These are phyloP conservation scores for Nicotiana sylvestris DNA, from an alignment of 257 asterid genomes.

Conservation along the genomic window DNA sequence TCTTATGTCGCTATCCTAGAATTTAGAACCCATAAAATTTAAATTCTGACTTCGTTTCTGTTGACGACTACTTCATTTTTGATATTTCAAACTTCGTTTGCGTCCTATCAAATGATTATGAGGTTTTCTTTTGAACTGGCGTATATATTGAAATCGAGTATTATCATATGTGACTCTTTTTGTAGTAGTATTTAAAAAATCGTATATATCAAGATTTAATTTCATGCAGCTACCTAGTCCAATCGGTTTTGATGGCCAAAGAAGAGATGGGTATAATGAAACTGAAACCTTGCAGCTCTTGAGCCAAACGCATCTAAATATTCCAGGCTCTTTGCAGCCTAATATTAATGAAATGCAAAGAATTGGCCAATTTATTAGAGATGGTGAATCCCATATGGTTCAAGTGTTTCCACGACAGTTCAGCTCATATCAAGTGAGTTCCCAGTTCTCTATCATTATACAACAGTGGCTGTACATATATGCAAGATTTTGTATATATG, in stretches of 20 bases:
- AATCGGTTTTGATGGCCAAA: conserved; percentile 19
- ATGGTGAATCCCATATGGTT: conserved; percentile 33
- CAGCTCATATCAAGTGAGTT: conserved; percentile 36
- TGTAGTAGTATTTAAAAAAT: neutral
- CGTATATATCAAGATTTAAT: neutral
- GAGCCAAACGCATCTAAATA: conserved; percentile 45
- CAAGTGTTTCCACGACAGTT: conserved; percentile 31
- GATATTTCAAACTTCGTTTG: neutral
- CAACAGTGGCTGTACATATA: neutral
- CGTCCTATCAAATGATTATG: conserved; percentile 23
- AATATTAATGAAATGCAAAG: conserved; percentile 5
- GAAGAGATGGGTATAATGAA: conserved; percentile 38
- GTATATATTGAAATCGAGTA: conserved; percentile 48
- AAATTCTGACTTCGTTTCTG: no score
- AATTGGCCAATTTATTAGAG: conserved; percentile 22
- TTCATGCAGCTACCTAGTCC: conserved; percentile 23
- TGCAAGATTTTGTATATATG: neutral
- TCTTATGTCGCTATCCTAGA: no score
- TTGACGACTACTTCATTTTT: no score
- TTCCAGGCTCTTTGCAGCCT: conserved; percentile 14
- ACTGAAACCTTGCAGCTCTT: conserved; percentile 52
- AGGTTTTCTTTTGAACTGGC: conserved; percentile 63
- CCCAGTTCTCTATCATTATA: neutral
- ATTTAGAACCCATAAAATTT: no score
- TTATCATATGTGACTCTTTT: no score